Evolutionary conservation across 306 rosid genomes (phyloP), one percentile per base, ranked within the genome.

Genomic region (Prunus mira): DNA sequence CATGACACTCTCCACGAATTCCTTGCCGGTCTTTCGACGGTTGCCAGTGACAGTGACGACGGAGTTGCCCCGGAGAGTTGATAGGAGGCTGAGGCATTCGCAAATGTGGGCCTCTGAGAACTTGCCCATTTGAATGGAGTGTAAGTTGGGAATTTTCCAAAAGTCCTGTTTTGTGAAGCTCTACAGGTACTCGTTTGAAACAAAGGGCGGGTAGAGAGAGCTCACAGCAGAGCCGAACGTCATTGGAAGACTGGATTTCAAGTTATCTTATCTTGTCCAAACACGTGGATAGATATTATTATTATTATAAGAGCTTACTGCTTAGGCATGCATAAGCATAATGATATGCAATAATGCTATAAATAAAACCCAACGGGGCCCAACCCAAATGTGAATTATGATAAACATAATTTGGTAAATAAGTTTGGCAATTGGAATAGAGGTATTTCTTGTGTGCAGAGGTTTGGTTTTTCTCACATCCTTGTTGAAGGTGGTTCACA

Each of bases 51-150:
- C 51, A 0, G 82, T 86, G 75, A 89, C 86, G 65, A 80, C 84
- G 5, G 73, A 71, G 12, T 77, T 57, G 9, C 76, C 83, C 46
- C 89, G 84, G 74, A 41, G 64, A 18, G 89, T 80, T 9, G 87
- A 69, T 54, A 87, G 18, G 81, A 84, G 87, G 75, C 60, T 89
- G 68, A 95, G 82, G 80, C 97, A 95, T 32, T 89, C 93, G 73
- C 98, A 92, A 65, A 95, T 89, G 73, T 95, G 98, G 71, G 82
- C 76, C 10, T 68, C 67, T 0, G 86, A 83, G 82, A 70, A 85
- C 58, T 56, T 86, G 12, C 76, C 74, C 96, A 91, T 93, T 12
- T 67, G 1, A 15, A 5, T 19, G 28, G 72, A 22, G 49, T 18
- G 73, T 12, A 25, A 68, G 12, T 14, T 67, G 62, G 77, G 81